Conservation (phyloP, 1,284 basidiomycete species). For the Ganoderma multipileum region DNA sequence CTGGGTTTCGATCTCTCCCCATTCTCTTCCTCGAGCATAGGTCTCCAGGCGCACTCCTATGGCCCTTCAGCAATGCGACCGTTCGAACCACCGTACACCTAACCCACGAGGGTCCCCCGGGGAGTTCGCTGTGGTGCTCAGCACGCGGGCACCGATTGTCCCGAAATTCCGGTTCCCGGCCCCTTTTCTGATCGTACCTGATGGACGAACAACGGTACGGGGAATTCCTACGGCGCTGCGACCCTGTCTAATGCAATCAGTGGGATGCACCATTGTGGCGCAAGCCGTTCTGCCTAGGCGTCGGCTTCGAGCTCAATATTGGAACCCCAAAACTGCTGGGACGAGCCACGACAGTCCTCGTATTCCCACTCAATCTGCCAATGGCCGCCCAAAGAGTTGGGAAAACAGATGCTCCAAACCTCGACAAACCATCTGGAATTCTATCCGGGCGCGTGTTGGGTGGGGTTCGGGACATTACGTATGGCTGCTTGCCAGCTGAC, state of each 20-base stretch:
- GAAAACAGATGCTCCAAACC: background rate
- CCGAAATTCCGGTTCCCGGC: background rate
- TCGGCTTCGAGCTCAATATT: background rate
- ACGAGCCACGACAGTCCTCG: background rate
- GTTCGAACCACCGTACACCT: conserved; percentile 1
- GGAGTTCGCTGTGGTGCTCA: background rate
- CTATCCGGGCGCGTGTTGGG: background rate
- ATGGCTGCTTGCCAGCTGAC: background rate
- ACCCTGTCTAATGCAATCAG: background rate
- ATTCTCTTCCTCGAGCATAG: background rate
- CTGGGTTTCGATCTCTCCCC: background rate
- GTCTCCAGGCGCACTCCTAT: background rate
- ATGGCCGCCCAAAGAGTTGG: background rate
- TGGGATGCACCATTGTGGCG: background rate
- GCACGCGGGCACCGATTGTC: background rate
- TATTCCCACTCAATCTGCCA: background rate
- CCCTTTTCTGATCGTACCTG: background rate
- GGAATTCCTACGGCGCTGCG: background rate
- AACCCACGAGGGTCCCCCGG: conserved; percentile 2
- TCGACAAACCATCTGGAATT: background rate
- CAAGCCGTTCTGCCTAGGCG: background rate
- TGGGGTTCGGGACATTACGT: background rate
- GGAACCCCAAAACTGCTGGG: background rate
- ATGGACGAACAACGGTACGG: background rate
- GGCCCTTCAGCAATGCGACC: background rate